Conservation (phyloP, 2,329 filamentous ascomycete species). For the Exophiala alcalophila region DNA sequence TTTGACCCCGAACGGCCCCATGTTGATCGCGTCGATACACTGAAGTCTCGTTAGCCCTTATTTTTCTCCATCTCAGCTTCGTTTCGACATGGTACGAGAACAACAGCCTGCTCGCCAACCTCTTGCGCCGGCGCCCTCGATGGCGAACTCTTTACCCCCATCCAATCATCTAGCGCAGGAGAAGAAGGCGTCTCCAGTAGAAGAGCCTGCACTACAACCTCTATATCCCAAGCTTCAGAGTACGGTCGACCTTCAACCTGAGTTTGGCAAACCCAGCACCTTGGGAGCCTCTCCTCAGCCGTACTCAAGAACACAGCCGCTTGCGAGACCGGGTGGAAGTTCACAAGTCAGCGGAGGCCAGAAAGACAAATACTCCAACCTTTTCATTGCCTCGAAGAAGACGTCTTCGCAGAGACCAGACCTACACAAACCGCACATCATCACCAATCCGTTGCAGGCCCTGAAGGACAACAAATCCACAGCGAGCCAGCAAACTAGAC, state of each 20-base stretch:
- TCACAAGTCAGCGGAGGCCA: conserved; percentile 23
- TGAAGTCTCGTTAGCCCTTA: not conserved
- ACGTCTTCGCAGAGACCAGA: conserved; percentile 24
- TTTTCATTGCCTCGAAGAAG: conserved; percentile 28
- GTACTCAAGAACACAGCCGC: conserved; percentile 47
- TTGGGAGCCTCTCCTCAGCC: conserved; percentile 47
- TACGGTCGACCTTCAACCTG: conserved; percentile 35
- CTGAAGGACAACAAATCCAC: conserved; percentile 27
- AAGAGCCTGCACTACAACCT: conserved; percentile 1
- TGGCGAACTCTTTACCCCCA: conserved; percentile 36
- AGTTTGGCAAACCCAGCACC: conserved; percentile 60
- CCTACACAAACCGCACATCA: conserved; percentile 23
- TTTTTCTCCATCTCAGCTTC: conserved; percentile 16
- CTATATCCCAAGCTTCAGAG: conserved; percentile 18
- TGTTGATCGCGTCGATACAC: too few relatives aligned
- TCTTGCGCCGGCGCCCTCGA: conserved; percentile 37
- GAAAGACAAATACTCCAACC: conserved; percentile 26
- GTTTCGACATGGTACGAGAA: conserved; percentile 51
- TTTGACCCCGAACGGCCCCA: conserved; percentile 6
- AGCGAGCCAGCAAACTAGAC: conserved; percentile 28
- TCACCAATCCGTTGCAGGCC: conserved; percentile 23
- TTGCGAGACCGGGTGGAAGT: conserved; percentile 35
- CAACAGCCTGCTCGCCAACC: conserved; percentile 44
- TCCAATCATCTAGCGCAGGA: conserved; percentile 31
- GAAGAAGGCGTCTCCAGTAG: conserved; percentile 5